Base-by-base conservation (phyloP, 306 rosid species). In the Vicia faba region DNA sequence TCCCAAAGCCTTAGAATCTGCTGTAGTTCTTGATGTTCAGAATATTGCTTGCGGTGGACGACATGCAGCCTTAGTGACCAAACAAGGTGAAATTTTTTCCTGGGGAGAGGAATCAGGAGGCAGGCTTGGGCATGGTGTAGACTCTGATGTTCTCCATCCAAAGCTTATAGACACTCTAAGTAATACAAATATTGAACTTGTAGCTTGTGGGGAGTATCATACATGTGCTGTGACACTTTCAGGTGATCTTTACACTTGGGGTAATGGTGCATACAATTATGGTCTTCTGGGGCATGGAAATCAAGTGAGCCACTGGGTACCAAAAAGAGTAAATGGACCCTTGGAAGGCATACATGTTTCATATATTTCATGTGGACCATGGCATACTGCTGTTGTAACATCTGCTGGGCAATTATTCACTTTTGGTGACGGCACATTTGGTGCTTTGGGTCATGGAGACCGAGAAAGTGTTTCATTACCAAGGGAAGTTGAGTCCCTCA, bases 71-170 rank as follows among this genome's bases (percentile, higher is more conserved):
- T 83, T 93, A 72, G 99, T 93, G 51, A 93, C 97, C 67, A 93
- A 93, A 80, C 99, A 90, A 74, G 99, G 97, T 19, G 99, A 89
- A 78, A 83, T 93, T 74, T 93, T 93, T 75, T 88, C 99, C 14
- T 93, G 99, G 99, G 99, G 99, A 10, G 99, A 90, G 81, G 99
- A 93, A 84, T 86, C 89, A 1, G 90, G 99, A 56, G 99, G 99
- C 55, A 86, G 99, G 84, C 99, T 93, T 72, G 99, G 99, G 73
- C 99, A 93, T 39, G 99, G 99, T 73, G 99, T 91, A 75, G 99
- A 90, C 53, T 85, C 92, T 69, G 97, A 93, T 54, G 90, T 87
- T 75, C 80, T 71, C 54, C 89, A 89, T 64, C 99, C 99, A 51
- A 93, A 90, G 89, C 97, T 93, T 79, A 83, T 93, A 56, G 99